A percentile compares a stretch with the other conserved stretches of the same genome.
Evolutionary conservation across 2,329 filamentous ascomycete genomes (phyloP).

Genomic region (Pseudogymnoascus verrucosus): DNA sequence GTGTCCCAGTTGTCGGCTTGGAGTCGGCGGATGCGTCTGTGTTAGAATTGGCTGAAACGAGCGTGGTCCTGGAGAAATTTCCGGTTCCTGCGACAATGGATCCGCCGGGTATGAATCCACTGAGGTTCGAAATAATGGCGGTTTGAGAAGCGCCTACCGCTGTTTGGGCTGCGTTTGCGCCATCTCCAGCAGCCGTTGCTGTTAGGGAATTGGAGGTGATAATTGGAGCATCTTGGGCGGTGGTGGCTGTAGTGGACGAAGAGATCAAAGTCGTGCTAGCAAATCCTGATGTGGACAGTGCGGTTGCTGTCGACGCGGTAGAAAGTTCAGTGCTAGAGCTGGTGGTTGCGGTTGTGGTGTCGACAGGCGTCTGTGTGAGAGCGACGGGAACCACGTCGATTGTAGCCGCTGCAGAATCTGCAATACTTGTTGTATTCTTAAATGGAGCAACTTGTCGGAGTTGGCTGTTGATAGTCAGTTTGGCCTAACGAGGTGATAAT

Average conservation of each 20-base stretch:
- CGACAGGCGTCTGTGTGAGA: background rate
- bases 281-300: background rate
- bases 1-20: background rate
- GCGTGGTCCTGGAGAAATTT: background rate
- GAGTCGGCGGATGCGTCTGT: background rate
- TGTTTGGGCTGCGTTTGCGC: background rate
- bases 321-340: background rate
- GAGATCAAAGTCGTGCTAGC: background rate
- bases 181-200: slow-evolving; percentile 9
- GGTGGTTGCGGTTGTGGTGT: background rate
- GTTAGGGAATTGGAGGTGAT: slow-evolving; percentile 1
- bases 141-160: background rate
- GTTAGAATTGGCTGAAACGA: background rate
- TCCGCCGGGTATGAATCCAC: background rate
- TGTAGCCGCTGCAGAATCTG: background rate
- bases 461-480: slow-evolving; percentile 9
- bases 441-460: slow-evolving; percentile 1
- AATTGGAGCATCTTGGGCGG: background rate
- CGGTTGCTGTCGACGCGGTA: background rate
- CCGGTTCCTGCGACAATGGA: background rate
- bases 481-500: background rate
- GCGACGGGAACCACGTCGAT: background rate
- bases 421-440: background rate
- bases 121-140: background rate
- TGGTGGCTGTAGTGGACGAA: background rate